phyloP scores from a whole-genome alignment of 805 yeast genomes.

The Sugiyamaella qingdaonensis region DNA sequence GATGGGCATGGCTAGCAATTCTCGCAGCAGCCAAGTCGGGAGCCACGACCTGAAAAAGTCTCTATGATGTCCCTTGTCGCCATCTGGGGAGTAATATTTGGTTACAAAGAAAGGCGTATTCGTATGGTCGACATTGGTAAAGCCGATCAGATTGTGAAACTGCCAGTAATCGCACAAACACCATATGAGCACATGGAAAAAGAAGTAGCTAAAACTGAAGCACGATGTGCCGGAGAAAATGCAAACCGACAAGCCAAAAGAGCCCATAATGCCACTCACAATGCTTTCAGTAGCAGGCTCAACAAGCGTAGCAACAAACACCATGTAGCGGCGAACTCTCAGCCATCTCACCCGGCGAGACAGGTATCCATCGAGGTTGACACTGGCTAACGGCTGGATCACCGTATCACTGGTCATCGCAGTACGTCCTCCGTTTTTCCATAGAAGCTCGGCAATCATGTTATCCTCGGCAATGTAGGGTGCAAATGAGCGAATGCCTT shows the following conservation, averaged over 20 bases:
- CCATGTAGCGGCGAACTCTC: slow-evolving; percentile 84
- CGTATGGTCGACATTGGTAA: slow-evolving; percentile 26
- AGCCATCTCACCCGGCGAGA: slow-evolving; percentile 77
- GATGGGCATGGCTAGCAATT: slow-evolving; percentile 70
- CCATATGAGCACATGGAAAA: slow-evolving; percentile 61
- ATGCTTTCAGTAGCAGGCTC: slow-evolving; percentile 85
- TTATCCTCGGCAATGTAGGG: slow-evolving; percentile 87
- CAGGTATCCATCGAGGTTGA: slow-evolving; percentile 51
- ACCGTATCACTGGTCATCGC: slow-evolving; percentile 77
- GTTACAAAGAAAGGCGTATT: slow-evolving; percentile 28
- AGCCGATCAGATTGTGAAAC: slow-evolving; percentile 40
- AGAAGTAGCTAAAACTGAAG: slow-evolving; percentile 34
- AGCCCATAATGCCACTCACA: slow-evolving; percentile 62
- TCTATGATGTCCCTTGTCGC: slow-evolving; percentile 7
- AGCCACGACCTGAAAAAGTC: slow-evolving; percentile 31
- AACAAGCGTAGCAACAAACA: slow-evolving; percentile 71
- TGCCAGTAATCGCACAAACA: slow-evolving; percentile 59
- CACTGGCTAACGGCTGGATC: slow-evolving; percentile 58
- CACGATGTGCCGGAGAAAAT: slow-evolving; percentile 29
- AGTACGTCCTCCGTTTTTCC: slow-evolving; percentile 67
- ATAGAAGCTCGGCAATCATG: slow-evolving; percentile 82
- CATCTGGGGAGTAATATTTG: slow-evolving; percentile 25
- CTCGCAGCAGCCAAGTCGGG: slow-evolving; percentile 63
- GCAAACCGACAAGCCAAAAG: slow-evolving; percentile 51
- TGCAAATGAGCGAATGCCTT: slow-evolving; percentile 66